These are phyloP conservation scores for Dipodascus albidus DNA, from an alignment of 805 yeast genomes.

Conservation along the genomic window DNA sequence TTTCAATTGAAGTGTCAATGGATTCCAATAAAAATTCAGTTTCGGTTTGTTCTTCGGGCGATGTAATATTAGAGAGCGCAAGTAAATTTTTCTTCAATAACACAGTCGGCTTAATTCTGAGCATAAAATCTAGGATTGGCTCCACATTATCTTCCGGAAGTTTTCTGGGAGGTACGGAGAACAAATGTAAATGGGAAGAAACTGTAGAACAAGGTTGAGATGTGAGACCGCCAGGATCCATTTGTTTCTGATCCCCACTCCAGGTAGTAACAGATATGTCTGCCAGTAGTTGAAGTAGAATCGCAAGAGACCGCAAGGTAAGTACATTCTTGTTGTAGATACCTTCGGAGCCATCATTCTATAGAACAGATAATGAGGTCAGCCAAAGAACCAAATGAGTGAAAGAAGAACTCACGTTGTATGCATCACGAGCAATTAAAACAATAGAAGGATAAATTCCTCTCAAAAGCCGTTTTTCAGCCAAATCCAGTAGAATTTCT, in stretches of 20 bases:
- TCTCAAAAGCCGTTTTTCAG: not conserved
- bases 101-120: conserved; percentile 1
- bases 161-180: not conserved
- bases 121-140: not conserved
- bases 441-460: not conserved
- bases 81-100: not conserved
- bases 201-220: not conserved
- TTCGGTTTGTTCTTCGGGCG: not conserved
- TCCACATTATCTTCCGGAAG: not conserved
- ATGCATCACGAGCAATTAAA: not conserved
- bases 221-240: not conserved
- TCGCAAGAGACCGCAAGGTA: not conserved
- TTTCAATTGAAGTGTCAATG: not conserved
- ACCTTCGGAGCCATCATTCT: not conserved
- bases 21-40: not conserved
- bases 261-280: not conserved
- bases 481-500: not conserved
- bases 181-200: not conserved
- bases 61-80: not conserved
- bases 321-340: not conserved
- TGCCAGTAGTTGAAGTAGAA: not conserved
- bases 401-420: not conserved
- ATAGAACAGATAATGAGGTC: not conserved
- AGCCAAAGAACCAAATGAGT: not conserved
- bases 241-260: not conserved